phyloP scores from a whole-genome alignment of 2,329 filamentous ascomycete genomes.

The Tolypocladium album region DNA sequence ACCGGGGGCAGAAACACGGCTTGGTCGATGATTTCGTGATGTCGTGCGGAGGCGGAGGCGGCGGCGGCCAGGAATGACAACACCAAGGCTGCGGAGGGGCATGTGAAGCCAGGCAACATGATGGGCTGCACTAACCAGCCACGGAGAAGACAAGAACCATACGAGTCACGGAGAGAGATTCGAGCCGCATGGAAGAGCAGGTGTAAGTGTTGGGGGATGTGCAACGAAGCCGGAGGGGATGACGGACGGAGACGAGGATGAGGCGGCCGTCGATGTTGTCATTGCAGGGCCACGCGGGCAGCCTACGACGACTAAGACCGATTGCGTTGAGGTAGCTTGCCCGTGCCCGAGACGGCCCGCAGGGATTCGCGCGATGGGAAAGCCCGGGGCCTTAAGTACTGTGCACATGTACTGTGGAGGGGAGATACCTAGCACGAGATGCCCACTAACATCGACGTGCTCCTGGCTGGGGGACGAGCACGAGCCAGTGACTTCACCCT shows the following conservation, averaged over 20 bases:
- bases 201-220: neutral
- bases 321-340: neutral
- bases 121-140: slow-evolving; percentile 1
- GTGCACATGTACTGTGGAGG: accelerated
- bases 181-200: neutral
- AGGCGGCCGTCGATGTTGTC: slow-evolving; percentile 9
- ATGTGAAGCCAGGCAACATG: slow-evolving; percentile 16
- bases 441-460: neutral
- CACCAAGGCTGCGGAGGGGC: slow-evolving; percentile 49
- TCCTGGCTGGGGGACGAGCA: neutral
- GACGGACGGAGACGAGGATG: neutral
- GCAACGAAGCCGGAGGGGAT: neutral
- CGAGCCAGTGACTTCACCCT: neutral
- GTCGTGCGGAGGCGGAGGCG: slow-evolving; percentile 26
- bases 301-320: neutral
- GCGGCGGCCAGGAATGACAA: slow-evolving; percentile 58
- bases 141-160: neutral
- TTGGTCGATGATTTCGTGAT: slow-evolving; percentile 23
- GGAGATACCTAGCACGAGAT: neutral
- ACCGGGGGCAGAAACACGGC: slow-evolving; percentile 31
- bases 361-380: neutral
- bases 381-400: neutral
- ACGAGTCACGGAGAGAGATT: neutral
- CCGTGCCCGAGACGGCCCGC: neutral
- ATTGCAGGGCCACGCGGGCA: slow-evolving; percentile 6